Evolutionary conservation across 2,329 filamentous ascomycete genomes (phyloP).

Genomic region (Alternaria hordeiaustralica): DNA sequence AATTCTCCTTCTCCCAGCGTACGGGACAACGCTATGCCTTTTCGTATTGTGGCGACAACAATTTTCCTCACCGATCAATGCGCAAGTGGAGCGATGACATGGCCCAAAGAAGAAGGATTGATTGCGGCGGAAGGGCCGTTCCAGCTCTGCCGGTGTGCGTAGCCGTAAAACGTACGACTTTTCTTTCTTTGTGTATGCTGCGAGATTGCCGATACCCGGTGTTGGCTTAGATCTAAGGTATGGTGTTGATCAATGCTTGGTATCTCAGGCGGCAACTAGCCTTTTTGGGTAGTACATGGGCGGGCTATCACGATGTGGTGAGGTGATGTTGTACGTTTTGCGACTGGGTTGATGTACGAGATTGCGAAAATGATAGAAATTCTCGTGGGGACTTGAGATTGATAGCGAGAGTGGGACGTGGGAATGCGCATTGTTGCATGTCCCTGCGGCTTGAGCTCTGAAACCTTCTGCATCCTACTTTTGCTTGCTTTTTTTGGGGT

Average conservation of each 20-base stretch:
- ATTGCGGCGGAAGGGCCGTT: conserved; percentile 12
- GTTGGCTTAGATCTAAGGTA: background rate
- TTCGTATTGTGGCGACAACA: background rate
- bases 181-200: background rate
- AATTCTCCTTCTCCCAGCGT: background rate
- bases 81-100: background rate
- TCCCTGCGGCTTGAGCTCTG: too few species aligned
- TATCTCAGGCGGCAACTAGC: background rate
- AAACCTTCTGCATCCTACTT: background rate
- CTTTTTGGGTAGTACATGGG: background rate
- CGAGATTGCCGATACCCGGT: conserved; percentile 4
- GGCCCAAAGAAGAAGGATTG: conserved; percentile 14
- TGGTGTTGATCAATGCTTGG: conserved; percentile 1
- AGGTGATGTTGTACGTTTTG: background rate
- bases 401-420: background rate
- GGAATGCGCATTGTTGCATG: background rate
- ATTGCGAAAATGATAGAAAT: background rate
- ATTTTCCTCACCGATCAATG: background rate
- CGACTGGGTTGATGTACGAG: background rate
- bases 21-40: background rate
- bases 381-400: background rate
- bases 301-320: background rate
- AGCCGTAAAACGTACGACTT: background rate
- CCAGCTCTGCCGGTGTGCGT: conserved; percentile 3
- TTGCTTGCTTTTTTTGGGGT: background rate